phyloP scores from a whole-genome alignment of 495 filamentous ascomycete genomes.

The Peziza echinospora region DNA sequence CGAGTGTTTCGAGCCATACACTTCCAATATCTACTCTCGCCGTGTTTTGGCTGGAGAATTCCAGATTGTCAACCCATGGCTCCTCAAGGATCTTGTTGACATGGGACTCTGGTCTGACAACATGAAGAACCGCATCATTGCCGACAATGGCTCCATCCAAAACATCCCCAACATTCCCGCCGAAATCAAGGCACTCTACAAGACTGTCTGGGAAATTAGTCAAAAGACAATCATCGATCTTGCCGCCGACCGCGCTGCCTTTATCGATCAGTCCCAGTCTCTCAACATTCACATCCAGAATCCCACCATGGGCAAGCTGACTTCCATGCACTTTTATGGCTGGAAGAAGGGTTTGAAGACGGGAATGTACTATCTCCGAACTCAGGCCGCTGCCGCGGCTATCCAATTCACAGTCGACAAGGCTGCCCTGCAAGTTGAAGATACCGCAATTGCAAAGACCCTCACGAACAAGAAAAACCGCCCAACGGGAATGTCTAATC shows the following conservation, averaged over 20 bases:
- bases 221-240: conserved; percentile 89
- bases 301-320: conserved; percentile 98
- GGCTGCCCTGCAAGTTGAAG: conserved; percentile 72
- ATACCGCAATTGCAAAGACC: conserved; percentile 53
- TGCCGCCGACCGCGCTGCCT: conserved; percentile 94
- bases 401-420: conserved; percentile 99
- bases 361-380: conserved; percentile 99
- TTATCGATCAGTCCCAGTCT: conserved; percentile 95
- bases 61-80: conserved; percentile 98
- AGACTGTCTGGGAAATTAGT: conserved; percentile 99
- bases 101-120: conserved; percentile 96
- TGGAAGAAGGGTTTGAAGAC: conserved; percentile 99
- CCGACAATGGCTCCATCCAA: conserved; percentile 87
- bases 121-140: conserved; percentile 99
- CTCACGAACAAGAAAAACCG: conserved; percentile 46
- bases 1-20: conserved; percentile 99
- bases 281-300: conserved; percentile 99
- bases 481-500: conserved; percentile 15
- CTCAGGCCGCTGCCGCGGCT: conserved; percentile 84
- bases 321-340: conserved; percentile 95
- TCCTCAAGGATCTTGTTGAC: conserved; percentile 93
- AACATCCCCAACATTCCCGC: conserved; percentile 87
- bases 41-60: conserved; percentile 96
- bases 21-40: conserved; percentile 96
- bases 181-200: conserved; percentile 93